Evolutionary conservation across 352 stramenopile genomes (phyloP).

Genomic region (Pythium insidiosum): DNA sequence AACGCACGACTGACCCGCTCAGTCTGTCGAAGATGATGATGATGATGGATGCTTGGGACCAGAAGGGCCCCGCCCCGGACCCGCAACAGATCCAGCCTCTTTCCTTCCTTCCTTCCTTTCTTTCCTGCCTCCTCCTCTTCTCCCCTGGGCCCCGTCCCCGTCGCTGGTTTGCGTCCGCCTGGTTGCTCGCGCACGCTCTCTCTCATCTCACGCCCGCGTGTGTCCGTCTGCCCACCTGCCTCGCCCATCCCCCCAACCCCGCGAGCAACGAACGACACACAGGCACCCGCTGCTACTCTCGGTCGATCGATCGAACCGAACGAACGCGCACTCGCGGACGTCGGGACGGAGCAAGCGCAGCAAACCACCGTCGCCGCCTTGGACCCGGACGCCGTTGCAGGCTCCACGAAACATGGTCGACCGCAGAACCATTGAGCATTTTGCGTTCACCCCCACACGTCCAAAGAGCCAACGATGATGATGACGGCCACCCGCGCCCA

Average conservation of each 20-base stretch:
- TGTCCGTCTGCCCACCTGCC: no score
- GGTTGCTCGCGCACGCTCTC: no score
- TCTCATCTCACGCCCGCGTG: no score
- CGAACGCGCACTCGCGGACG: no score
- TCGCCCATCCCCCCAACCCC: no score
- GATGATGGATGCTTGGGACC: conserved; percentile 14
- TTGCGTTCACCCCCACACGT: neutral
- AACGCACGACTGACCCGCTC: neutral
- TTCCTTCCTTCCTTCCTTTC: conserved; percentile 4
- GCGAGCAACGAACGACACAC: no score
- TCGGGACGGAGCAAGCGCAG: no score
- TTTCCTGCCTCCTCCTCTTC: conserved; percentile 2
- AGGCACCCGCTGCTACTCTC: no score
- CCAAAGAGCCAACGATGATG: conserved; percentile 8
- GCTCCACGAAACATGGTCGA: neutral
- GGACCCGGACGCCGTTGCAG: neutral
- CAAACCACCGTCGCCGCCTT: neutral
- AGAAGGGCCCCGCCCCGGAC: conserved; percentile 6
- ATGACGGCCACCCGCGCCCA: conserved; percentile 11
- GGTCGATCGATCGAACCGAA: no score
- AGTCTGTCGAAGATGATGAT: neutral
- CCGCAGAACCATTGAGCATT: conserved; percentile 13
- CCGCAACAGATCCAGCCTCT: conserved; percentile 5
- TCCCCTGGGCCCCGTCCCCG: no score
- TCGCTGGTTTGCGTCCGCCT: no score